phyloP scores from a whole-genome alignment of 148 eudicot genomes.

The Cornus controversa region DNA sequence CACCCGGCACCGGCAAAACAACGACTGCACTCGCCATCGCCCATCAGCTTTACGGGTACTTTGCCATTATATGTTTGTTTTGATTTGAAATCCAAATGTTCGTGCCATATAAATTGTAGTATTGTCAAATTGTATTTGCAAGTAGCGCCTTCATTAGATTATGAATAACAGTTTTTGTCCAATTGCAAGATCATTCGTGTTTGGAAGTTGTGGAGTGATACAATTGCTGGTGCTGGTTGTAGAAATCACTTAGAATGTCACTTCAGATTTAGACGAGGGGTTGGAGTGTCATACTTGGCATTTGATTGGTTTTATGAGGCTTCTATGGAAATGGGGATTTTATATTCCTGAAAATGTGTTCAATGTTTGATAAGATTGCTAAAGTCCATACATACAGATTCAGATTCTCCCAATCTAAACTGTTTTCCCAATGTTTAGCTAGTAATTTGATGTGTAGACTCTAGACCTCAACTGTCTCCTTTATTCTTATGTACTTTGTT shows the following conservation, averaged over 20 bases:
- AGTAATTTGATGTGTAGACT: too few species aligned
- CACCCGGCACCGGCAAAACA: constrained; percentile 96
- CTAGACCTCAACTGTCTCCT: too few species aligned
- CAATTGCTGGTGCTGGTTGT: not conserved
- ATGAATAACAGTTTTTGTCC: too few species aligned
- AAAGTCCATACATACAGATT: too few species aligned
- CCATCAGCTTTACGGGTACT: constrained; percentile 91
- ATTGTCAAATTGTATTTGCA: not conserved
- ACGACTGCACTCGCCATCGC: constrained; percentile 93
- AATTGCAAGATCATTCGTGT: not conserved
- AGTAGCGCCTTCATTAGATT: not conserved
- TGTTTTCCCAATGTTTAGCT: too few species aligned
- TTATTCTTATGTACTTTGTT: too few species aligned
- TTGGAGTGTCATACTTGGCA: not conserved
- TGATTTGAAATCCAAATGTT: not conserved
- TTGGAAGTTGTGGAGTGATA: not conserved
- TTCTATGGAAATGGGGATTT: not conserved
- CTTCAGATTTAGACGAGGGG: not conserved
- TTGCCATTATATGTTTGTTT: not conserved
- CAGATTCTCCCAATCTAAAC: too few species aligned
- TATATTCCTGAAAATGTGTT: too few species aligned
- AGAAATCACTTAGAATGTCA: not conserved
- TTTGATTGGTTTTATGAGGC: not conserved
- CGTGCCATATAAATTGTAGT: not conserved
- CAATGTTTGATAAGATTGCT: too few species aligned